Conservation (phyloP, 1,284 basidiomycete genomes). For the Marasmius tenuissimus region DNA sequence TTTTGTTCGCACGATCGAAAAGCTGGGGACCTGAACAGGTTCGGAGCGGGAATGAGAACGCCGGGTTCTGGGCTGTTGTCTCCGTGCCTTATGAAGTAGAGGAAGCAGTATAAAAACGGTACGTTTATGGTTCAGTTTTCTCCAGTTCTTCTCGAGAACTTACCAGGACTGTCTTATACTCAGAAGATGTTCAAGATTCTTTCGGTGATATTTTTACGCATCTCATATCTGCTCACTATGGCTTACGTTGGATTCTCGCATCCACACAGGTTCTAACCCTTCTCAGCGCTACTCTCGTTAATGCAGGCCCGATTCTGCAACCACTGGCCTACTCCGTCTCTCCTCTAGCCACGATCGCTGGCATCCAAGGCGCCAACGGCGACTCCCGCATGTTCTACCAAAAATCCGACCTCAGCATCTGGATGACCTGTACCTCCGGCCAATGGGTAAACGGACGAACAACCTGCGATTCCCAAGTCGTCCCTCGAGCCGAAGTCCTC, state of each 20-base stretch:
- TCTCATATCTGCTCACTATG: background rate
- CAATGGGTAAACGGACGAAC: slow-evolving; percentile 3
- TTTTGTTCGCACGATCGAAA: no score
- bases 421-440: slow-evolving; percentile 2
- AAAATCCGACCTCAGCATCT: background rate
- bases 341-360: background rate
- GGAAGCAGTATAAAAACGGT: background rate
- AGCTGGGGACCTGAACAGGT: no score
- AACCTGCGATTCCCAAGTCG: slow-evolving; percentile 3
- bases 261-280: background rate
- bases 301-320: background rate
- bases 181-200: background rate
- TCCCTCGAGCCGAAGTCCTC: background rate
- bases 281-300: background rate
- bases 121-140: background rate
- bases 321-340: background rate
- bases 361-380: background rate
- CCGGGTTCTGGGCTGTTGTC: no score
- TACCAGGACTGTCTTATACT: background rate
- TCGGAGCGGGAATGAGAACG: no score
- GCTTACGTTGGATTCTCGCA: background rate
- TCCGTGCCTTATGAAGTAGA: no score
- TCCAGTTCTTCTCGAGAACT: background rate
- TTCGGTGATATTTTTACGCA: background rate
- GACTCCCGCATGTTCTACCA: slow-evolving; percentile 5